phyloP scores from a whole-genome alignment of 2,329 filamentous ascomycete genomes.

The Penicillium sp. region DNA sequence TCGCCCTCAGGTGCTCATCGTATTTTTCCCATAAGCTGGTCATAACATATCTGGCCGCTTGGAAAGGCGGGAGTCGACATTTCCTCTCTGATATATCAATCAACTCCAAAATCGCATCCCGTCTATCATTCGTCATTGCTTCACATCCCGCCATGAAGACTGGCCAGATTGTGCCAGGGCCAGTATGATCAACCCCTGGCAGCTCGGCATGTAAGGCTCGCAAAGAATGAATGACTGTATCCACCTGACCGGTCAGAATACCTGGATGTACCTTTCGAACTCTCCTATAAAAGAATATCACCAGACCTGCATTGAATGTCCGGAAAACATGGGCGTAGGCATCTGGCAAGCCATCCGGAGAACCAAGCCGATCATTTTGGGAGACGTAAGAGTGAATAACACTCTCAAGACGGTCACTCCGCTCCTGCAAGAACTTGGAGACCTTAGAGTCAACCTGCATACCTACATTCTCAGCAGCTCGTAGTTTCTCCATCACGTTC shows the following conservation, averaged over 20 bases:
- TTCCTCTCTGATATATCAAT: slow-evolving; percentile 11
- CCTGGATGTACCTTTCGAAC: slow-evolving; percentile 38
- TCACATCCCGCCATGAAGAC: slow-evolving; percentile 40
- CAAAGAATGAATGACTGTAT: slow-evolving; percentile 29
- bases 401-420: not conserved
- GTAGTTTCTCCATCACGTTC: slow-evolving; percentile 27
- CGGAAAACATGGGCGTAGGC: slow-evolving; percentile 32
- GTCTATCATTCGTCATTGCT: slow-evolving; percentile 19
- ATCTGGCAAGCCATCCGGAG: slow-evolving; percentile 4
- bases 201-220: slow-evolving; percentile 23
- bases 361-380: not conserved
- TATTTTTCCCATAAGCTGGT: slow-evolving; percentile 18
- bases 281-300: slow-evolving; percentile 45
- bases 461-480: slow-evolving; percentile 10
- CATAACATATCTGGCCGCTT: slow-evolving; percentile 17
- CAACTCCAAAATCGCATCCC: slow-evolving; percentile 13
- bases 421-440: slow-evolving; percentile 10
- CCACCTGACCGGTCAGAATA: slow-evolving; percentile 38
- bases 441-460: slow-evolving; percentile 23
- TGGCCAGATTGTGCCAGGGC: slow-evolving; percentile 34
- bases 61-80: slow-evolving; percentile 11
- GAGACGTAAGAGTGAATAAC: slow-evolving; percentile 1
- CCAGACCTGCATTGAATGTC: slow-evolving; percentile 39
- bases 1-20: slow-evolving; percentile 6
- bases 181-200: not conserved